phyloP scores from a whole-genome alignment of 139 green algal species.

The Chlamydomonas asymmetrica region DNA sequence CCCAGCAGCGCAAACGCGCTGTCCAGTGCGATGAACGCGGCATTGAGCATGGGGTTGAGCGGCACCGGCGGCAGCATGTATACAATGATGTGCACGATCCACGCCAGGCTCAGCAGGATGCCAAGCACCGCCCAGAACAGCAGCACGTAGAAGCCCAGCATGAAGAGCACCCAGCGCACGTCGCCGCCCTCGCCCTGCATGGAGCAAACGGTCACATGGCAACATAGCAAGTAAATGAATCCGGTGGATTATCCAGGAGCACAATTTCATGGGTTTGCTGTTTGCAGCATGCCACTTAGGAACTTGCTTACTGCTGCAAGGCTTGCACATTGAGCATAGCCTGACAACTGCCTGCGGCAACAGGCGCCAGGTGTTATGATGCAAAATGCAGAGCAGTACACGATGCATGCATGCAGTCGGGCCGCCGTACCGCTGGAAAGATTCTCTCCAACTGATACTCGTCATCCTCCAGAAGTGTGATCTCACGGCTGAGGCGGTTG shows the following conservation, averaged over 20 bases:
- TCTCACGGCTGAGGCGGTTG: constrained; percentile 71
- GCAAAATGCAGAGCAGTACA: no score
- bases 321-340: constrained; percentile 2
- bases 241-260: no score
- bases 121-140: constrained; percentile 72
- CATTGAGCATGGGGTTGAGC: constrained; percentile 86
- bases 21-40: constrained; percentile 87
- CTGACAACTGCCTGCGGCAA: background rate
- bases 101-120: constrained; percentile 71
- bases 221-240: no score
- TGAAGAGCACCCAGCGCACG: constrained; percentile 75
- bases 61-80: constrained; percentile 89
- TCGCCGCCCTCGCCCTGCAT: constrained; percentile 85
- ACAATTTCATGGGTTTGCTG: no score
- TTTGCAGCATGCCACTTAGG: no score
- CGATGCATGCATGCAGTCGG: no score
- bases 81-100: constrained; percentile 93
- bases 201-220: no score
- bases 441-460: constrained; percentile 79
- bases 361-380: background rate
- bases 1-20: constrained; percentile 89
- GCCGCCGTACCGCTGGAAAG: constrained; percentile 75
- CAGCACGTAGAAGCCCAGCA: constrained; percentile 82
- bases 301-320: no score
- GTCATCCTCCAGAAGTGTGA: constrained; percentile 90